Evolutionary conservation across 2,329 filamentous ascomycete genomes (phyloP).

Genomic region (Myriosclerotinia duriaeana): DNA sequence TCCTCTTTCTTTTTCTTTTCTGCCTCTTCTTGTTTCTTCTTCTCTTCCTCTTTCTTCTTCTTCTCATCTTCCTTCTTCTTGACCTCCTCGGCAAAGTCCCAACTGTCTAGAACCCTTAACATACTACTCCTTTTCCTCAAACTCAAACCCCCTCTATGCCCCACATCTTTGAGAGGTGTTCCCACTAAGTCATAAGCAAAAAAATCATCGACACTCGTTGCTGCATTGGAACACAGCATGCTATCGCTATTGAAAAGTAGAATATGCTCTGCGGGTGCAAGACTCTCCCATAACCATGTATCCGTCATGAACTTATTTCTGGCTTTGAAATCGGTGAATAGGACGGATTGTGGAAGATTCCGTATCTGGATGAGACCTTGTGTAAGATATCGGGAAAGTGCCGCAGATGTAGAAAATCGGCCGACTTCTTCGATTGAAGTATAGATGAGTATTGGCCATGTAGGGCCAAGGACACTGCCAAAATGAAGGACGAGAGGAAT

Average conservation of each 20-base stretch:
- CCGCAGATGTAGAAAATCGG: slow-evolving; percentile 40
- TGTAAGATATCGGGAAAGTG: slow-evolving; percentile 43
- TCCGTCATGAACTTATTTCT: slow-evolving; percentile 39
- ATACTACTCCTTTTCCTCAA: slow-evolving; percentile 43
- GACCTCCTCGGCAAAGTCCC: slow-evolving; percentile 33
- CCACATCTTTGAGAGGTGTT: slow-evolving; percentile 37
- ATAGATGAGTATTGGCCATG: slow-evolving; percentile 48
- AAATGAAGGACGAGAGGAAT: slow-evolving; percentile 46
- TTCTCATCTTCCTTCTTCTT: slow-evolving; percentile 19
- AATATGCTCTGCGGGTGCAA: slow-evolving; percentile 40
- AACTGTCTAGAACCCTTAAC: slow-evolving; percentile 38
- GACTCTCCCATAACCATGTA: slow-evolving; percentile 41
- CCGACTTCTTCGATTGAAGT: slow-evolving; percentile 40
- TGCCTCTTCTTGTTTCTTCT: background rate
- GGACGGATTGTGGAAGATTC: slow-evolving; percentile 42
- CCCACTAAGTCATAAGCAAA: slow-evolving; percentile 43
- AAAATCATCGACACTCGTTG: slow-evolving; percentile 41
- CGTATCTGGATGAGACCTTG: slow-evolving; percentile 43
- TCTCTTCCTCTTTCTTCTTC: background rate
- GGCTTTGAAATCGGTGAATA: slow-evolving; percentile 40
- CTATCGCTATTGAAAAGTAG: slow-evolving; percentile 43
- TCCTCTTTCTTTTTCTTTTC: slow-evolving; percentile 6
- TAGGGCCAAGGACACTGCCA: slow-evolving; percentile 44
- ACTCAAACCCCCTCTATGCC: slow-evolving; percentile 44
- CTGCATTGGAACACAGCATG: slow-evolving; percentile 42